phyloP scores from a whole-genome alignment of 2,329 filamentous ascomycete species.

The Arachnopeziza araneosa region DNA sequence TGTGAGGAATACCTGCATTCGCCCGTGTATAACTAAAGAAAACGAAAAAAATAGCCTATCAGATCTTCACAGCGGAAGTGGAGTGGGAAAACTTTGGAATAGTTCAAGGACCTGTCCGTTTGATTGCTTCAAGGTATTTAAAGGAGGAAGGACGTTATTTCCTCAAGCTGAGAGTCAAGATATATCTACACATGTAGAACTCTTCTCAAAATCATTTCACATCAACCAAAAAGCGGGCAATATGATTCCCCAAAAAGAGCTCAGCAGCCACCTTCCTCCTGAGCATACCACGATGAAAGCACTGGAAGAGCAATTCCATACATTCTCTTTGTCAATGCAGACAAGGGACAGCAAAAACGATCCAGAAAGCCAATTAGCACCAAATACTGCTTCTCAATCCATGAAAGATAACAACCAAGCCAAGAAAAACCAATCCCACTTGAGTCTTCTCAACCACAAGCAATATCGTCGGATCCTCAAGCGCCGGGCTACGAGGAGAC shows the following conservation, averaged over 20 bases:
- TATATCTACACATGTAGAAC: background rate
- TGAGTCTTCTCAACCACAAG: conserved; percentile 5
- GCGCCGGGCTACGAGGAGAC: conserved; percentile 6
- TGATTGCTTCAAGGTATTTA: background rate
- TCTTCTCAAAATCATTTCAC: background rate
- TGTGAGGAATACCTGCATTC: too few species aligned
- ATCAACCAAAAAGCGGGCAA: background rate
- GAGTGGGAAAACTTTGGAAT: too few species aligned
- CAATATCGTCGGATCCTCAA: conserved; percentile 11
- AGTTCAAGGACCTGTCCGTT: background rate
- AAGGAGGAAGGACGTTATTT: background rate
- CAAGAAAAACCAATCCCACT: background rate
- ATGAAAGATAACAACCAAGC: background rate
- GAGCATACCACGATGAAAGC: background rate
- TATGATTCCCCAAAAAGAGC: background rate
- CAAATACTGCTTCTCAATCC: background rate
- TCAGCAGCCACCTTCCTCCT: background rate
- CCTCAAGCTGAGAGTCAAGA: background rate
- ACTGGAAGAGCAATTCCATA: background rate
- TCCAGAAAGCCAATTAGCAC: background rate
- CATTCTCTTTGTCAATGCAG: background rate
- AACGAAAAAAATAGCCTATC: too few species aligned
- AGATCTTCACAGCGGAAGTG: too few species aligned
- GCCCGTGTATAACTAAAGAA: too few species aligned
- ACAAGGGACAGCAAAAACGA: background rate